Percentiles rank a stretch among this genome's conserved stretches.
phyloP scores from a whole-genome alignment of 495 filamentous ascomycete species.

The Clohesyomyces aquaticus region DNA sequence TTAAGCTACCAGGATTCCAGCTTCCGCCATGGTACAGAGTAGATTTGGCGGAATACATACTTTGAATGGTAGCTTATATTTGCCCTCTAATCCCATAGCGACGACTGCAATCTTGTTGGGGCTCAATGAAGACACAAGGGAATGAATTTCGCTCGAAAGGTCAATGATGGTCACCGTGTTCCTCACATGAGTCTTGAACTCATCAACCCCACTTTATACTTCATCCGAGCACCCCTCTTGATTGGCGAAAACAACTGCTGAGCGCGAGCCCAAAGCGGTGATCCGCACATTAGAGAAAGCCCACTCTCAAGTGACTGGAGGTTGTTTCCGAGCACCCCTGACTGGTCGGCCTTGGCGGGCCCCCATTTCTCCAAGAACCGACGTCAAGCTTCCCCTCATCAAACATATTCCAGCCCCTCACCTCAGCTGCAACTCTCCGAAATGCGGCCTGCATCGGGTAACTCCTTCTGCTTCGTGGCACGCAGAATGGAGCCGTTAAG shows the following conservation, averaged over 20 bases:
- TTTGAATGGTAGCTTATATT: conserved; percentile 33
- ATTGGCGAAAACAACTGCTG: conserved; percentile 13
- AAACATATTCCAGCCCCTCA: conserved; percentile 5
- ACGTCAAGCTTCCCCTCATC: conserved; percentile 5
- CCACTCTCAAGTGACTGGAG: too few species aligned
- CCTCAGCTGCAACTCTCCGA: not conserved
- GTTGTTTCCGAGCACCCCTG: conserved; percentile 7
- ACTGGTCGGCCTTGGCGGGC: not conserved
- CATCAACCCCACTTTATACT: conserved; percentile 11
- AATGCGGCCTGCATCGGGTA: not conserved
- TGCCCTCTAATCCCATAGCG: conserved; percentile 18
- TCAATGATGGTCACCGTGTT: too few species aligned
- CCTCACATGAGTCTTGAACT: too few species aligned
- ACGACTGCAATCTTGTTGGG: too few species aligned
- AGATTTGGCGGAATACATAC: conserved; percentile 3
- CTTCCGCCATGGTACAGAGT: not conserved
- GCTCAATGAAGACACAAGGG: too few species aligned
- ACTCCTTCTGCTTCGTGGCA: not conserved
- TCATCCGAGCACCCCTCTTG: conserved; percentile 11
- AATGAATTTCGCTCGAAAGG: too few species aligned
- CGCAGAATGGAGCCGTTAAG: not conserved
- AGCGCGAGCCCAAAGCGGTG: conserved; percentile 9
- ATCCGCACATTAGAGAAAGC: conserved; percentile 5
- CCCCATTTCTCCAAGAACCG: not conserved
- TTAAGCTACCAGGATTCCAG: conserved; percentile 52